phyloP scores from a whole-genome alignment of 352 stramenopile species.

The Phytophthora idaei region DNA sequence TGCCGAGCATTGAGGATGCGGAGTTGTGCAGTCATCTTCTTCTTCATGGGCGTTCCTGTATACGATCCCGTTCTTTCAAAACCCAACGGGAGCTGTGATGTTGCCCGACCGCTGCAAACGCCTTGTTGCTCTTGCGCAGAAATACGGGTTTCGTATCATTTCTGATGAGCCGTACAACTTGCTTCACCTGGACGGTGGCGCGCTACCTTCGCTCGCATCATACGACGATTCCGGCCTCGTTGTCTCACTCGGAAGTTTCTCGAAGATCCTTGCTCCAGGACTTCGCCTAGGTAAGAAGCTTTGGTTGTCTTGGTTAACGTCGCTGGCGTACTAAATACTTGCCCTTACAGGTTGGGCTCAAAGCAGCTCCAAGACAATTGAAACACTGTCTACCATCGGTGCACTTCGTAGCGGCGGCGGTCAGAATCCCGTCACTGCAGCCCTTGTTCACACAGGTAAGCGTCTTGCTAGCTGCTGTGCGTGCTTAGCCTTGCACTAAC shows the following conservation, averaged over 20 bases:
- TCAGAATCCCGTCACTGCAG: slow-evolving; percentile 90
- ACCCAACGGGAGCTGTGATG: slow-evolving; percentile 90
- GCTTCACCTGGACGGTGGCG: slow-evolving; percentile 68
- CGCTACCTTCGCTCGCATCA: slow-evolving; percentile 63
- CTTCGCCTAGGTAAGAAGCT: slow-evolving; percentile 80
- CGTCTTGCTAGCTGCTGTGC: slow-evolving; percentile 21
- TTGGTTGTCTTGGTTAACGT: background rate
- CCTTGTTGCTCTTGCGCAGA: slow-evolving; percentile 79
- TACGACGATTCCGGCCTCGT: slow-evolving; percentile 69
- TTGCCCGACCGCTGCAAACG: slow-evolving; percentile 62
- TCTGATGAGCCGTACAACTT: slow-evolving; percentile 96
- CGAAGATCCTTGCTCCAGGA: slow-evolving; percentile 94
- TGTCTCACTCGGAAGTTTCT: slow-evolving; percentile 93
- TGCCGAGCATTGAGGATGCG: background rate
- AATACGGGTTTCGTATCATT: slow-evolving; percentile 88
- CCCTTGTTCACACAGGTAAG: slow-evolving; percentile 79
- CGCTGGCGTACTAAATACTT: background rate
- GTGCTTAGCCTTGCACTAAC: slow-evolving; percentile 14
- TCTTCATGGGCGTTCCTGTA: slow-evolving; percentile 82
- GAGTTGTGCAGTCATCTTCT: slow-evolving; percentile 13
- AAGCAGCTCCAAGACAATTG: slow-evolving; percentile 61
- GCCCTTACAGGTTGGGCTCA: slow-evolving; percentile 57
- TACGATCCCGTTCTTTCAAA: slow-evolving; percentile 94
- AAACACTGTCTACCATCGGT: slow-evolving; percentile 67
- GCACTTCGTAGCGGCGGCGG: slow-evolving; percentile 90